phyloP scores from a whole-genome alignment of 176 grass and related monocot genomes.

The Aechmea fasciata region DNA sequence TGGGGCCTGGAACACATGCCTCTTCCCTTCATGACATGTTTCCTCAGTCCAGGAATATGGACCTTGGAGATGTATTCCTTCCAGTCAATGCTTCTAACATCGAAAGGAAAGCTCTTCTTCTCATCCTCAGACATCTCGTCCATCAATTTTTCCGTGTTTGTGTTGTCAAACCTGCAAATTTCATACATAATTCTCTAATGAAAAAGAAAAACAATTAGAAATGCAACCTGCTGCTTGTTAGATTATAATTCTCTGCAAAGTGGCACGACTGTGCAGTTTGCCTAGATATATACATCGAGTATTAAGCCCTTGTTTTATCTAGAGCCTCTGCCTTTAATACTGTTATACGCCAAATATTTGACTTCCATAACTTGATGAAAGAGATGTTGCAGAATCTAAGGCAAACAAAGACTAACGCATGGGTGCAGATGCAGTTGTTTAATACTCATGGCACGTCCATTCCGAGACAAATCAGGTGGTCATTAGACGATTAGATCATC shows the following conservation, averaged over 20 bases:
- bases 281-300: too few species aligned
- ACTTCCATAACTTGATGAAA: too few species aligned
- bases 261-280: background rate
- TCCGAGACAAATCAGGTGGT: too few species aligned
- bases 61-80: conserved; percentile 74
- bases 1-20: conserved; percentile 24
- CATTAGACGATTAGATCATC: background rate
- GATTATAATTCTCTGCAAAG: too few species aligned
- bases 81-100: conserved; percentile 74
- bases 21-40: conserved; percentile 84
- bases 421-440: too few species aligned
- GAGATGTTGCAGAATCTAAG: too few species aligned
- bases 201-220: background rate
- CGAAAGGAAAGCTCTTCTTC: conserved; percentile 53
- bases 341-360: too few species aligned
- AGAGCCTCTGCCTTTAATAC: too few species aligned
- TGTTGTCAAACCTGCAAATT: conserved; percentile 58
- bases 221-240: too few species aligned
- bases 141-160: conserved; percentile 52
- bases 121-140: conserved; percentile 65
- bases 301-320: too few species aligned
- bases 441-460: too few species aligned
- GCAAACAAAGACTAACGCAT: too few species aligned
- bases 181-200: background rate
- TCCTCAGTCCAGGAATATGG: conserved; percentile 80